Evolutionary conservation across 345 rosid species (phyloP).

Genomic region (Mallotus nudiflorus): DNA sequence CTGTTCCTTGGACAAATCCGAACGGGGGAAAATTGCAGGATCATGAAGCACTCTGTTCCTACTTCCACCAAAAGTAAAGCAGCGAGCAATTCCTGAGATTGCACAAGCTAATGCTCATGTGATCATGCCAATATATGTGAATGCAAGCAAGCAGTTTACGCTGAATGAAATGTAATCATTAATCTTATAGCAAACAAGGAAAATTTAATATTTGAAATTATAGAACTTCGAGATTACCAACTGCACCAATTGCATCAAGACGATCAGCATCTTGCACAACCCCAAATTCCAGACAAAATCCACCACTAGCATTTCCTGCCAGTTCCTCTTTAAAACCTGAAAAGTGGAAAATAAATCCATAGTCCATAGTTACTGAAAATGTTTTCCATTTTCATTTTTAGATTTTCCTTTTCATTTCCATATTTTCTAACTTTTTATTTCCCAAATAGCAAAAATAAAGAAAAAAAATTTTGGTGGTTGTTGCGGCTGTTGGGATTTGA

Average conservation of each 20-base stretch:
- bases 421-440: too few species aligned
- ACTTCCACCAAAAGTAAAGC: slow-evolving; percentile 91
- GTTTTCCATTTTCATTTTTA: too few species aligned
- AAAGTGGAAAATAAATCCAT: slow-evolving; percentile 6
- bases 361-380: too few species aligned
- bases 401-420: too few species aligned
- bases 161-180: not conserved
- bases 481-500: too few species aligned
- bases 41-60: slow-evolving; percentile 72
- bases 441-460: too few species aligned
- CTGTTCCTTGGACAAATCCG: slow-evolving; percentile 64
- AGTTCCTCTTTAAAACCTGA: slow-evolving; percentile 85
- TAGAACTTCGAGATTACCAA: slow-evolving; percentile 43
- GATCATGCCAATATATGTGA: not conserved
- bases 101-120: not conserved
- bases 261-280: slow-evolving; percentile 97
- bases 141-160: not conserved
- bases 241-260: slow-evolving; percentile 89
- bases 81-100: slow-evolving; percentile 76
- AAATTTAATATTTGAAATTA: not conserved
- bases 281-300: slow-evolving; percentile 62
- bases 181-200: not conserved
- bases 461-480: too few species aligned
- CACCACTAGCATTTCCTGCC: slow-evolving; percentile 38
- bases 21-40: slow-evolving; percentile 68